Evolutionary conservation across 2,329 filamentous ascomycete species (phyloP), one percentile per base, ranked within the genome.

Genomic region (Xylaria sp.): DNA sequence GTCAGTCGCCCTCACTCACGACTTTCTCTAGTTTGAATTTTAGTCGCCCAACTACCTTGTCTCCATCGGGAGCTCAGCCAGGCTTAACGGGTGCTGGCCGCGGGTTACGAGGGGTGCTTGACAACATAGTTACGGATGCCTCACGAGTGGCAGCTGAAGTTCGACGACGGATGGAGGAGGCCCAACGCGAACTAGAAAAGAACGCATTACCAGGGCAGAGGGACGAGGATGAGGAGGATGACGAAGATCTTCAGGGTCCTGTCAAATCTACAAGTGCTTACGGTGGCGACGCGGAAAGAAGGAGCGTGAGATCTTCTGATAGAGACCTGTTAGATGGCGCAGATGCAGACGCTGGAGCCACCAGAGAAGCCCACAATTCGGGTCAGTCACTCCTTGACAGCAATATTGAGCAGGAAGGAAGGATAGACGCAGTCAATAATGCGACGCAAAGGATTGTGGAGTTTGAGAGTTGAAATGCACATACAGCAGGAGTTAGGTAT

Each of bases 61-160:
- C 79, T 5, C 73, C 81, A 77, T 81, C 71, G 71, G 78, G 45
- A 74, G 79, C 68, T 71, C 84, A 63, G 73, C 83, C 73, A 27
- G 79, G 78, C 29, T 76, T 75, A 29, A 69, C 81, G n/a, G 82
- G 85, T 0, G 85, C 86, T 44, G 86, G 90, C 68, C 84, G 94
- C 71, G 93, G 96, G 25, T 85, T 99, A 1, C 87, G 96, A 47
- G 96, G 96, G 22, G 96, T 99, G 66, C 84, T 99, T 44, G 96
- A 99, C 81, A 97, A 97, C 74, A 98, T 99, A 74, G 96, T 98
- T 70, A 97, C 92, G 1, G 96, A 99, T 77, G 96, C 96, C 47
- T 97, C 98, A 90, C 90, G 95, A 38, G 95, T 98, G 65, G 96
- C 96, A 0, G 92, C 91, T 0, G 96, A 99, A 78, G 95, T 99